Evolutionary conservation across 2,329 filamentous ascomycete species (phyloP), one percentile per base, ranked within the genome.

Genomic region (Pseudocercospora macadamiae): DNA sequence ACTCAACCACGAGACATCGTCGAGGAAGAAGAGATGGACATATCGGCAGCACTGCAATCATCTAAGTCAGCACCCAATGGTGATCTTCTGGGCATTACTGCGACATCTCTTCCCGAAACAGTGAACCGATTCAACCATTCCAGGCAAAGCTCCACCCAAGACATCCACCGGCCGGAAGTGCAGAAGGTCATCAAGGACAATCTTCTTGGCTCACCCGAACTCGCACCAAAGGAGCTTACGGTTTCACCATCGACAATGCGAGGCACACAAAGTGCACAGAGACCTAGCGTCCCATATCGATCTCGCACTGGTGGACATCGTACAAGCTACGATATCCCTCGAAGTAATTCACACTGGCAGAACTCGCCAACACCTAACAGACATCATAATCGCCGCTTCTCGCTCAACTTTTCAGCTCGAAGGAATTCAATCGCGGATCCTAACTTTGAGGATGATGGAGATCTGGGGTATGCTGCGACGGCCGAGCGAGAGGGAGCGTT

Each of bases 401-500:
- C 75, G 72, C 64, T 82, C 72, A 62, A 68, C 47, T 62, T 67
- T 21, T 47, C 42, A 6, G 45, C 51, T 1, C 42, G 59, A n/a
- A 57, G 61, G 21, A 62, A 57, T 7, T 56, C 53, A 4, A 49
- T 49, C 47, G 47, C 54, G 4, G 47, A 26, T 51, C 28, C 60
- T 30, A 58, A 23, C 44, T 56, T 57, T 70, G 90, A 96, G 67
- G 81, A 92, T 6, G 93, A 96, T 69, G 95, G 95, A 0, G 95
- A 99, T 75, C 78, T 99, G 25, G 95, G 95, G 8, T 99, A 96
- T 76, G 91, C 93, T 9, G 93, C 93, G 1, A 95, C 95, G 0
- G 91, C 93, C 73, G 95, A 91, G 23, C 91, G 96, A 85, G 95
- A 97, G 75, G 90, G 90, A 10, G 90, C 92, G 70, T 87, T 89